phyloP scores from a whole-genome alignment of 352 stramenopile species.

The Pythium utonaiense region DNA sequence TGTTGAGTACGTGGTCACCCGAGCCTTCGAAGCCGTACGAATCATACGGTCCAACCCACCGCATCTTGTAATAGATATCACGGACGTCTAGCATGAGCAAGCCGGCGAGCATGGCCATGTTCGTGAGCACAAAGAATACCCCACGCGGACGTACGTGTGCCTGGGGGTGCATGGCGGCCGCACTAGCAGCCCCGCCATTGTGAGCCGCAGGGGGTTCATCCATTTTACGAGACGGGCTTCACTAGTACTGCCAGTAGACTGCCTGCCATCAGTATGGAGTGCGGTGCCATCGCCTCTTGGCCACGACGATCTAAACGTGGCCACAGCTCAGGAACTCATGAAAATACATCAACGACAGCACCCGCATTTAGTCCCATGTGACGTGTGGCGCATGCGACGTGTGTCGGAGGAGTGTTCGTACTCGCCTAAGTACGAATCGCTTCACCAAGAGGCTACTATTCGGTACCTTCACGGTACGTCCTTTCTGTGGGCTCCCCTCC shows the following conservation, averaged over 20 bases:
- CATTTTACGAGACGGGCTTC: background rate
- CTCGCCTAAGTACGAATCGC: background rate
- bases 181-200: background rate
- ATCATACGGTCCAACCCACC: conserved; percentile 14
- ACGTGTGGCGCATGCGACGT: no score
- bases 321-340: no score
- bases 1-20: conserved; percentile 6
- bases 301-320: no score
- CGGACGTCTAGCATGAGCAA: conserved; percentile 13
- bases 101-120: conserved; percentile 4
- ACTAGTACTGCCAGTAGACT: no score
- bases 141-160: background rate
- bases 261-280: no score
- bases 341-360: no score
- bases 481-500: background rate
- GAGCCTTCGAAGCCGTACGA: conserved; percentile 2
- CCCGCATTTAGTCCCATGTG: no score
- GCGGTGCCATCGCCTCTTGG: no score
- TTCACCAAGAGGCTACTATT: background rate
- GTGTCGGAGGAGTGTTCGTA: background rate
- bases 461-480: background rate
- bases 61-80: conserved; percentile 18
- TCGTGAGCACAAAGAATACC: background rate
- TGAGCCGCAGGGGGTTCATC: background rate
- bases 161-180: background rate